Base-by-base conservation (phyloP, 2,329 filamentous ascomycete genomes). In the Sphaerulina musiva region DNA sequence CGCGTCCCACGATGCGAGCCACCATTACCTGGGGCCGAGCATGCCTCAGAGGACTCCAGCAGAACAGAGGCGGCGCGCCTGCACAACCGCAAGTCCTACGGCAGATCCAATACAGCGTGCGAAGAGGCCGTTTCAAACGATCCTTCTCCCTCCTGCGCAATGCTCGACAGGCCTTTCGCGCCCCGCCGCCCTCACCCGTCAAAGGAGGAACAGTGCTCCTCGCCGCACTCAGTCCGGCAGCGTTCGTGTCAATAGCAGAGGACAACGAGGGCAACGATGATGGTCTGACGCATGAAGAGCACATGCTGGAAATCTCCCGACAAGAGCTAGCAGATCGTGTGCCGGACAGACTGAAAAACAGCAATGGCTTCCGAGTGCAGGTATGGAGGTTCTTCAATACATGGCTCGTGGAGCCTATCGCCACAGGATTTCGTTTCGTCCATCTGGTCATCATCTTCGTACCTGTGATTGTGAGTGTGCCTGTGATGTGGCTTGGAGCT, bases 381-480 rank as follows among this genome's bases (percentile, higher is more conserved):
- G 65, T 88, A 29, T 75, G 85, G 54, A 76, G 89, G 31, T 81
- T 86, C 53, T 60, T 93, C 38, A 88, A 95, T 64, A 57, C 80
- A 1, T 88, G 84, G 66, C 72, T 92, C n/a, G 81, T 75, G 53
- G 93, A 98, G 70, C 92, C 93, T 0, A 70, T 96, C 26, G 90
- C 86, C 52, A 98, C 92, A 0, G 88, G 87, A 0, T 70, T 92
- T 45, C 81, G 93, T n/a, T 95, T 98, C 64, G 71, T 96, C 14
- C 89, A 96, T 67, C 76, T 98, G 4, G 82, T 89, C 46, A 71
- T 86, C 55, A 93, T 98, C 52, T 98, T 98, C 67, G 84, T 96
- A 17, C 93, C 93, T 0, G 90, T 98, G 41, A 83, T 98, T 50
- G 69, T 86, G 1, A 80, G 87, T 0, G 81, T 95, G 6, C 93